Evolutionary conservation across 2,329 filamentous ascomycete species (phyloP), one percentile per base, ranked within the genome.

Genomic region (Colletotrichum gigasporum): DNA sequence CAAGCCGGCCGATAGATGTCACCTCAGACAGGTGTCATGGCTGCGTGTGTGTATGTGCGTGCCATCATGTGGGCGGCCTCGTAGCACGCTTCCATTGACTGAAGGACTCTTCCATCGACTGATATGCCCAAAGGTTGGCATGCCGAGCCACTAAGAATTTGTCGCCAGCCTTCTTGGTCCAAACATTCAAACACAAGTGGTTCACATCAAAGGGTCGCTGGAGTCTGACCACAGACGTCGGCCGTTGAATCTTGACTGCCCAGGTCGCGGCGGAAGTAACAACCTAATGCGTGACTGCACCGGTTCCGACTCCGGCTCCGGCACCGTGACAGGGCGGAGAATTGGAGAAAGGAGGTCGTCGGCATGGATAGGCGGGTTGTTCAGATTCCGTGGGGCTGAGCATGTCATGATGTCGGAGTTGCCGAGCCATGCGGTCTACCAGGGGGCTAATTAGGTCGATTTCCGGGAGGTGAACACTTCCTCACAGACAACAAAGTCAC

Each of bases 21-120:
- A 62, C 16, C 37, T 65, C 44, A 45, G 48, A 62, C 62, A 64
- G 48, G 42, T 64, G 42, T 54, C 56, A 61, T 48, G 34, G 20
- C 32, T 22, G 30, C 16, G 34, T 52, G 11, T 39, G 24, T 16
- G 47, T 47, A 39, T 22, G 61, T 62, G 34, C 20, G 11, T 8
- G 30, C 18, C 26, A 16, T 37, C 16, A n/a, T 44, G 34, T 32
- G 11, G 50, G 30, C 14, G 56, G 18, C 57, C 35, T 34, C 14
- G 47, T 20, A 34, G 32, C 11, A 12, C 54, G 14, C 35, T 28
- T 35, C 47, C 47, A 6, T 39, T 28, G 26, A 37, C 28, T 44
- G n/a, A n/a, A n/a, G n/a, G 18, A 14, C 52, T 16, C 39, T 35
- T 45, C 26, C 39, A 16, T 22, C 28, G n/a, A 20, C 39, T 28